Conservation (phyloP, 768 basidiomycete genomes). For the Sistotremastrum niveocremeum region DNA sequence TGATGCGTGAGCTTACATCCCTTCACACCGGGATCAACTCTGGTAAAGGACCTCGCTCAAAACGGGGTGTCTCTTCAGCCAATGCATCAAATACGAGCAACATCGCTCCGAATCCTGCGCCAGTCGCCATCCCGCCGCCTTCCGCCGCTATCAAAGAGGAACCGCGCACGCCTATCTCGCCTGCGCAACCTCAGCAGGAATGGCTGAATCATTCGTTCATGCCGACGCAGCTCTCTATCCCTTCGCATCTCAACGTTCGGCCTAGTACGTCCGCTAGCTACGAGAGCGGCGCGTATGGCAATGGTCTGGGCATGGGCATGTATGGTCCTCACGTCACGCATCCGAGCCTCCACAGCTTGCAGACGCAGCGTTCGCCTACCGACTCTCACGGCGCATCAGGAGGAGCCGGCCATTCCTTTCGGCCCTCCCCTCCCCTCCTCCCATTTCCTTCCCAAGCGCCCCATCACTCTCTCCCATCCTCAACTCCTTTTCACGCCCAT, state of each 20-base stretch:
- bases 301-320: background rate
- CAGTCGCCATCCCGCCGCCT: constrained; percentile 19
- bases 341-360: background rate
- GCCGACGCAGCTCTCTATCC: background rate
- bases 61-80: background rate
- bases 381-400: constrained; percentile 19
- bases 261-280: background rate
- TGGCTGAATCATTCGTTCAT: background rate
- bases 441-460: constrained; percentile 39
- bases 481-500: constrained; percentile 6
- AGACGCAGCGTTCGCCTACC: background rate
- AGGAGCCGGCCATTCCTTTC: constrained; percentile 16
- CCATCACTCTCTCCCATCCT: constrained; percentile 40
- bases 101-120: background rate
- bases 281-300: background rate
- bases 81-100: background rate
- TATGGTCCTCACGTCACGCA: background rate
- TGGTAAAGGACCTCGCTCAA: constrained; percentile 13
- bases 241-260: background rate
- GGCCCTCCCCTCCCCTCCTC: constrained; percentile 11
- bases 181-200: constrained; percentile 7
- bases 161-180: constrained; percentile 10
- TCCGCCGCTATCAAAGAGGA: constrained; percentile 27
- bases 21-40: constrained; percentile 73
- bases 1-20: constrained; percentile 82